These are phyloP conservation scores for Trichopus zeylanicus DNA, from an alignment of 116 monocot species.

Conservation along the genomic window DNA sequence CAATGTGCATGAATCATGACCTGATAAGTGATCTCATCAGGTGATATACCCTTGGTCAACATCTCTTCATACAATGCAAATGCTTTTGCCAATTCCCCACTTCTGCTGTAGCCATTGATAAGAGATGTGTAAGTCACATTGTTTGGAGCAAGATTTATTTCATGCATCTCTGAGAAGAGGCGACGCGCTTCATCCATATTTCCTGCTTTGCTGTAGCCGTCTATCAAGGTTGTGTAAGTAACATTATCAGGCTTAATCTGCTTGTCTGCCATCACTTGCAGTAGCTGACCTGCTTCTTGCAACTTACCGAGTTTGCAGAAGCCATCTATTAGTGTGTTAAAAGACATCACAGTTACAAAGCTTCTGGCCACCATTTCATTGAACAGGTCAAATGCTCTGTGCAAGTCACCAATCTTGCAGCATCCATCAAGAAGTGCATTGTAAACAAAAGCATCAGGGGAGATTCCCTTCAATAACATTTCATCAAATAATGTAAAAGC, in stretches of 20 bases:
- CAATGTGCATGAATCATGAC: conserved; percentile 39
- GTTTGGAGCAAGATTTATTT: conserved; percentile 35
- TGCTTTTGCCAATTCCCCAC: conserved; percentile 29
- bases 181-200: conserved; percentile 38
- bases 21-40: conserved; percentile 47
- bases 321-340: conserved; percentile 58
- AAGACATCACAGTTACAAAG: conserved; percentile 29
- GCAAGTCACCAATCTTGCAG: conserved; percentile 37
- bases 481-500: conserved; percentile 70
- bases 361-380: conserved; percentile 45
- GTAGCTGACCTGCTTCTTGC: conserved; percentile 37
- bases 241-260: conserved; percentile 43
- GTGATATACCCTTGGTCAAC: conserved; percentile 32
- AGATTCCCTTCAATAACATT: conserved; percentile 50
- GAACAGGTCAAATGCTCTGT: conserved; percentile 42
- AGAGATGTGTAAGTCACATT: conserved; percentile 46
- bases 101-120: conserved; percentile 38
- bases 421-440: conserved; percentile 51
- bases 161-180: conserved; percentile 61
- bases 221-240: conserved; percentile 54
- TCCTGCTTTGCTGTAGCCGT: conserved; percentile 40
- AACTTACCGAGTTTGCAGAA: conserved; percentile 60
- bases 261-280: conserved; percentile 48
- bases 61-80: conserved; percentile 55
- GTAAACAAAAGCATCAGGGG: conserved; percentile 49